Percentiles rank a stretch among this genome's conserved stretches.
Conservation (phyloP, 805 yeast genomes). For the Priceomyces haplophilus region DNA sequence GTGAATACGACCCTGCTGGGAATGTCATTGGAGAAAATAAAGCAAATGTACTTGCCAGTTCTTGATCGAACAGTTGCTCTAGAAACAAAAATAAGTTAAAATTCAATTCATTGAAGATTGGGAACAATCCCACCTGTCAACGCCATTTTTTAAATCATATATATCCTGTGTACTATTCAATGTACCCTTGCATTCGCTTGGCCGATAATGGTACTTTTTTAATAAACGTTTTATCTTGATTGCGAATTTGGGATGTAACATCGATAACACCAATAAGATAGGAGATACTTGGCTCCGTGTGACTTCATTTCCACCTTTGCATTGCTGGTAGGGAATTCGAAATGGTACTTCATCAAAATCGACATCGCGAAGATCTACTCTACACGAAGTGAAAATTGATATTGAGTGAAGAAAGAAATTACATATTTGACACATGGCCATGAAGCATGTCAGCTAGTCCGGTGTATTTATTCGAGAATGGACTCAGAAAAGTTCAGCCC, state of each 20-base stretch:
- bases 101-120: neutral
- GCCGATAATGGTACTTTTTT: too few relatives aligned
- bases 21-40: conserved; percentile 29
- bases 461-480: conserved; percentile 20
- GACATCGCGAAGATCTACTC: too few relatives aligned
- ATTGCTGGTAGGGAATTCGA: too few relatives aligned
- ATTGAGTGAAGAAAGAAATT: neutral
- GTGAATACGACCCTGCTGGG: conserved; percentile 36
- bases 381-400: neutral
- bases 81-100: neutral
- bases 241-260: too few relatives aligned
- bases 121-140: too few relatives aligned
- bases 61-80: neutral
- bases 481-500: conserved; percentile 34
- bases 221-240: too few relatives aligned
- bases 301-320: too few relatives aligned
- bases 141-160: neutral
- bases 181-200: neutral
- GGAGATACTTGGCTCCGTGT: too few relatives aligned
- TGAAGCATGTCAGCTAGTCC: neutral
- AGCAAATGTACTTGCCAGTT: conserved; percentile 22
- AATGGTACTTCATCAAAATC: too few relatives aligned
- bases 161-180: neutral
- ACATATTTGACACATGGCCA: neutral
- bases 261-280: too few relatives aligned